phyloP scores from a whole-genome alignment of 371 early-diverging fungal genomes.

The Dinochytrium kinnereticum region DNA sequence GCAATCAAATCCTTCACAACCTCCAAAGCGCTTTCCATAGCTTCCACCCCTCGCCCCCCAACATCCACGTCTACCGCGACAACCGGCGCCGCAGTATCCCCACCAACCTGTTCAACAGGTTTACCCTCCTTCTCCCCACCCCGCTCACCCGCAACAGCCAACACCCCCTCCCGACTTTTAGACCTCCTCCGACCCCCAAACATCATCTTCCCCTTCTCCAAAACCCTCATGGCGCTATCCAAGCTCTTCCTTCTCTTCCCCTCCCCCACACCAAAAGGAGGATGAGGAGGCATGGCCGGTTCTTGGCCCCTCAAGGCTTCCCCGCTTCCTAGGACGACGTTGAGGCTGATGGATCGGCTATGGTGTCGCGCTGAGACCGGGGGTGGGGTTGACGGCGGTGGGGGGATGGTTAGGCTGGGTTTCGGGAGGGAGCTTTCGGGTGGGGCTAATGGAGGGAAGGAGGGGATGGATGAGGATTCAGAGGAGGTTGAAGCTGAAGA shows the following conservation, averaged over 20 bases:
- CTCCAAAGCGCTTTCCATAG: slow-evolving; percentile 13
- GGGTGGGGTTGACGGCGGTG: slow-evolving; percentile 16
- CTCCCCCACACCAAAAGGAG: too few relatives aligned
- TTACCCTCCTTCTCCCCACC: neutral
- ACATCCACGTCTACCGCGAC: neutral
- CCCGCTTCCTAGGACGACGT: neutral
- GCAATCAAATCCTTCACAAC: slow-evolving; percentile 15
- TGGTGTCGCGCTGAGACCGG: neutral
- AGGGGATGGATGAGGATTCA: neutral
- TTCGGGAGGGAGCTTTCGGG: neutral
- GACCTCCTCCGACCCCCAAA: neutral
- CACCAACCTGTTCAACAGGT: neutral
- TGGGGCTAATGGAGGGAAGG: neutral
- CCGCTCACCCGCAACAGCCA: neutral
- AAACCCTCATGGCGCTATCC: too few relatives aligned
- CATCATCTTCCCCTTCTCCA: too few relatives aligned
- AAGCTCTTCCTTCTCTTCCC: too few relatives aligned
- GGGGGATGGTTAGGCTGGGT: slow-evolving; percentile 13
- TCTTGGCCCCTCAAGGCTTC: neutral
- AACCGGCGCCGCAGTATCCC: neutral
- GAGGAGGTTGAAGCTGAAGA: too few relatives aligned
- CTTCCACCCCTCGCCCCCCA: neutral
- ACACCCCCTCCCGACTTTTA: neutral
- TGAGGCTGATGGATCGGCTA: neutral
- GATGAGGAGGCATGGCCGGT: too few relatives aligned